A percentile compares a stretch with the other conserved stretches of the same genome.
These are phyloP conservation scores for Phytophthora syringae DNA, from an alignment of 352 stramenopile genomes.

Conservation along the genomic window DNA sequence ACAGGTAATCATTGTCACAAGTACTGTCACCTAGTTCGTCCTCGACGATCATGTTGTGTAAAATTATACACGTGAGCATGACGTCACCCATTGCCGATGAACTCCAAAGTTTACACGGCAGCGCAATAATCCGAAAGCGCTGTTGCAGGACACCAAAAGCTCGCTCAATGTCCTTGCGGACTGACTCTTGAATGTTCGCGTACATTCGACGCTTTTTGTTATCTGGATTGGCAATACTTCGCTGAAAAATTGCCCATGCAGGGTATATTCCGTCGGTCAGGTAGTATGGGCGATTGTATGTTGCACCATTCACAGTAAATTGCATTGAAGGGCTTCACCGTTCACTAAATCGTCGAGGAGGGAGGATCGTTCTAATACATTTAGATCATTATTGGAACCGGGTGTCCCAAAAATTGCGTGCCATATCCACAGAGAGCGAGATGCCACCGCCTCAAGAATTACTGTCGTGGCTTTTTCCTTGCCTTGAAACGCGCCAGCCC, in stretches of 20 bases:
- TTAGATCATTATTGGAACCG: background rate
- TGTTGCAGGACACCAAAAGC: conserved; percentile 2
- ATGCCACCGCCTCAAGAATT: background rate
- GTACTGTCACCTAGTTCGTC: conserved; percentile 1
- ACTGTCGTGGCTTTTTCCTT: background rate
- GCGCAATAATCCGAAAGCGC: background rate
- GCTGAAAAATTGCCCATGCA: background rate
- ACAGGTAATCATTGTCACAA: background rate
- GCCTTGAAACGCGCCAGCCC: background rate
- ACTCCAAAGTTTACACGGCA: background rate
- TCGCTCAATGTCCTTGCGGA: background rate
- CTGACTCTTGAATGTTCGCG: background rate
- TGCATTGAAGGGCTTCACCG: background rate
- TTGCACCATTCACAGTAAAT: conserved; percentile 1
- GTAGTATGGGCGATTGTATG: conserved; percentile 4
- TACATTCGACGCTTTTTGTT: background rate
- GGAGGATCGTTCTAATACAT: background rate
- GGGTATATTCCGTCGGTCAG: conserved; percentile 9
- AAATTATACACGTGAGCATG: conserved; percentile 10
- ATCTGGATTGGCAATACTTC: background rate
- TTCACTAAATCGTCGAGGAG: background rate
- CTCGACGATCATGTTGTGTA: conserved; percentile 17
- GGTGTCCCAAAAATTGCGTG: background rate
- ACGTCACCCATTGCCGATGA: background rate
- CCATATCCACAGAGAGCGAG: background rate